Evolutionary conservation across 768 basidiomycete genomes (phyloP), one percentile per base, ranked within the genome.

Genomic region (Termitomyces sp.): DNA sequence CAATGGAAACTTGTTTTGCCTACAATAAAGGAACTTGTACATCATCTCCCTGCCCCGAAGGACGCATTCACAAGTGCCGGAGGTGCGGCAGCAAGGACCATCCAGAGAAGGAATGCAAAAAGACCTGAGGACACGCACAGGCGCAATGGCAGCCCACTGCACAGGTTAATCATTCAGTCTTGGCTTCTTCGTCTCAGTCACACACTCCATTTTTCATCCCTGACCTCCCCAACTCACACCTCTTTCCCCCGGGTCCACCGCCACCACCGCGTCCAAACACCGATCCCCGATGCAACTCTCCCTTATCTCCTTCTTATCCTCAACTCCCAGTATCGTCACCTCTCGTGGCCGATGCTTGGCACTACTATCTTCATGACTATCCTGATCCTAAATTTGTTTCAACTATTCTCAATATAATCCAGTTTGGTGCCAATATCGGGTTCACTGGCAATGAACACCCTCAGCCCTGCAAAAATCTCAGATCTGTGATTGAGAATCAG

Each of bases 321-420:
- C 7, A 9, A 34, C 1, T 6, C 9, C 42, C n/a, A 7, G 42
- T 44, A 7, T 8, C n/a, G 20, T 20, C 42, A 20, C 42, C n/a
- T 44, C 20, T 44, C 7, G 20, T 6, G 7, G n/a, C 11, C 11
- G 20, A 46, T 15, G 55, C 64, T 2, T 65, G 64, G 64, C 18
- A 34, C 2, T 31, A 50, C 24, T 59, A 56, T 34, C 58, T 65
- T 1, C 6, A 6, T 4, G 62, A 65, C 5, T 65, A 65, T 41
- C 60, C 64, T 7, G 60, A 65, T 36, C 48, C 44, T 12, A 11
- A 1, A 4, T 65, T 65, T 34, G 59, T 57, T 31, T 20, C 22
- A 2, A 51, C 57, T 24, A 42, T 65, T 12, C 45, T 65, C 22
- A 58, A 65, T 53, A 63, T 65, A 48, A 65, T 63, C 16, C 33